phyloP scores from a whole-genome alignment of 1,284 basidiomycete species.

The Boletus sp. region DNA sequence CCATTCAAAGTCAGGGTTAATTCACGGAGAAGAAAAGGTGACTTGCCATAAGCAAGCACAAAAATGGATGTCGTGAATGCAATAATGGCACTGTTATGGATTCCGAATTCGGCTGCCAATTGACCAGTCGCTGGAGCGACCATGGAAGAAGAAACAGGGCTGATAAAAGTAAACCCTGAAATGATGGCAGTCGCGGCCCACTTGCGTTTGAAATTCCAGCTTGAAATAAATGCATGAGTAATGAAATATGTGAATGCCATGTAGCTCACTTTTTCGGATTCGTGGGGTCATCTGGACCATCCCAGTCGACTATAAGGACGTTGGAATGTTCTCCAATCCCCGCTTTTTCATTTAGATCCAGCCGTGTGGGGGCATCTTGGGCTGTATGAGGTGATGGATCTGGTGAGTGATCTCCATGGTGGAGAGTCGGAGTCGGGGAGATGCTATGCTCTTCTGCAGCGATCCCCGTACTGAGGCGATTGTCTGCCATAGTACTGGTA shows the following conservation, averaged over 20 bases:
- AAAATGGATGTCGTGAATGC: constrained; percentile 71
- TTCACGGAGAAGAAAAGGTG: not conserved
- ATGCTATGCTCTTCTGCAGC: not conserved
- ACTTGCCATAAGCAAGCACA: constrained; percentile 64
- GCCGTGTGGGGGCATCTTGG: not conserved
- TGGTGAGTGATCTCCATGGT: not conserved
- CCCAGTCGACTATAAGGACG: constrained; percentile 40
- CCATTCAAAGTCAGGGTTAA: constrained; percentile 28
- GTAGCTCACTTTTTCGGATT: constrained; percentile 42
- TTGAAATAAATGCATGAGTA: constrained; percentile 9
- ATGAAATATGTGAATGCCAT: too few relatives aligned
- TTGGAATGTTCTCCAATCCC: not conserved
- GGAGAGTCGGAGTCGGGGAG: constrained; percentile 19
- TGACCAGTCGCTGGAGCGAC: constrained; percentile 65
- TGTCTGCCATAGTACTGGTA: not conserved
- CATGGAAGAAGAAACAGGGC: constrained; percentile 60
- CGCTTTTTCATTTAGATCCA: not conserved
- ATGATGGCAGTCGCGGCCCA: constrained; percentile 53
- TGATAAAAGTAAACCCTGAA: constrained; percentile 55
- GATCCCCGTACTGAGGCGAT: not conserved
- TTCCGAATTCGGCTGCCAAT: constrained; percentile 58
- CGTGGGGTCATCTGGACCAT: constrained; percentile 40
- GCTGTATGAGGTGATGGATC: not conserved
- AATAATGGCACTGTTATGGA: constrained; percentile 54
- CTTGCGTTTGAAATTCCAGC: constrained; percentile 55